Evolutionary conservation across 768 basidiomycete genomes (phyloP).

Genomic region (Hortiboletus flavorubellus): DNA sequence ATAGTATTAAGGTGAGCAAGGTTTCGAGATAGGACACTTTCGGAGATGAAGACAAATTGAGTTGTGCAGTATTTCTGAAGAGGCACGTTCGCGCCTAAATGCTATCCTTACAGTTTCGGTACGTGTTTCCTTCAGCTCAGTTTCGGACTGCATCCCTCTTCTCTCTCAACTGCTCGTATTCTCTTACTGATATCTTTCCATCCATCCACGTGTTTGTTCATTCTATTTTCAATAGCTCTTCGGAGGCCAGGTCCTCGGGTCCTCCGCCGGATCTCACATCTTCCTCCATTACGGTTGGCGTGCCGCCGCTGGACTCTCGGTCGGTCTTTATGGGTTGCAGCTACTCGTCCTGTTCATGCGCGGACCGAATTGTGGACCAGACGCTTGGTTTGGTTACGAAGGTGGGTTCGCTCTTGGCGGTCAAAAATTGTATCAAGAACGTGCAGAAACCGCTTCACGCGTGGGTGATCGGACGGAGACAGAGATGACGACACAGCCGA

Average conservation of each 20-base stretch:
- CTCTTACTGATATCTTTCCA: background rate
- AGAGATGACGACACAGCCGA: background rate
- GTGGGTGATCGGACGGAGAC: background rate
- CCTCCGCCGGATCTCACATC: slow-evolving; percentile 39
- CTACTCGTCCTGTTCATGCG: slow-evolving; percentile 35
- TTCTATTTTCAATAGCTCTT: slow-evolving; percentile 21
- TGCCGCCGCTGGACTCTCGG: slow-evolving; percentile 29
- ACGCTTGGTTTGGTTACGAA: slow-evolving; percentile 58
- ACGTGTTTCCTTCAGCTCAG: slow-evolving; percentile 1
- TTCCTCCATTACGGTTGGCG: slow-evolving; percentile 42
- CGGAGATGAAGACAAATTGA: background rate
- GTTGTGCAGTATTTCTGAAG: slow-evolving; percentile 25
- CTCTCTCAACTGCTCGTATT: background rate
- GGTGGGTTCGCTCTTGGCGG: slow-evolving; percentile 39
- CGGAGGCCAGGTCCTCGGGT: slow-evolving; percentile 42
- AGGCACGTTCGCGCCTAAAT: slow-evolving; percentile 29
- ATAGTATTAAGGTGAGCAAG: slow-evolving; percentile 24
- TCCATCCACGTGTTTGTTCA: background rate
- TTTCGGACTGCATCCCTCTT: background rate
- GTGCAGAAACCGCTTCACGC: background rate
- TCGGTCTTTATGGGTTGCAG: slow-evolving; percentile 35
- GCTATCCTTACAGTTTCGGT: slow-evolving; percentile 29
- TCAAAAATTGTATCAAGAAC: background rate
- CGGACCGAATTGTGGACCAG: slow-evolving; percentile 36
- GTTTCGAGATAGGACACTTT: background rate